Base-by-base conservation (phyloP, 1,139 yeast genomes). In the Debaryomyces udenii region DNA sequence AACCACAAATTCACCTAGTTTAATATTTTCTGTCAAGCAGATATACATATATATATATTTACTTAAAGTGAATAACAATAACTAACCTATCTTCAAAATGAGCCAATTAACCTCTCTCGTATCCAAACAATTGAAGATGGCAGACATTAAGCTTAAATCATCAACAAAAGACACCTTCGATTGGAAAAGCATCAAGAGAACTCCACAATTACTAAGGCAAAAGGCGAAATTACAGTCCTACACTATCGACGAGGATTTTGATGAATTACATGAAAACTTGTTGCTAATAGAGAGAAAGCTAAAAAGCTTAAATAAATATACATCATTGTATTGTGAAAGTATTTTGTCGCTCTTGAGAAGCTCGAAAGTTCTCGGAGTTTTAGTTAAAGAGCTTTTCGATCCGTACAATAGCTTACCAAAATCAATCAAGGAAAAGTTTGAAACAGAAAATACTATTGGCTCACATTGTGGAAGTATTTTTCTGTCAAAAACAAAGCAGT, bases 211-310 rank as follows among this genome's bases (percentile, higher is more conserved):
- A 15, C 43, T 69, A 10, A 64, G 56, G 40, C 64, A 67, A 42
- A 68, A 61, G 38, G 51, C 63, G 14, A 62, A 59, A 24, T 41
- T 54, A 22, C 68, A 66, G 1, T 55, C 66, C 2, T 56, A 53
- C 28, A 67, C 72, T 0, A 46, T 57, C 6, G 80, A 76, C 51
- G 71, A 66, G 44, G 68, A 63, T 13, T 74, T 70, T 47, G 70
- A 73, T 35, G 45, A 33, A 1, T 39, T 65, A 11, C 45, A 59
- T 7, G 46, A 48, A 6, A 52, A 50, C n/a, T 52, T 66, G n/a
- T 36, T 44, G 3, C 37, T 41, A 0, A 31, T 55, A 6, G 59
- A 57, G 15, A 48, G 42, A 6, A 47, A 48, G 3, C 31, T 69
- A 13, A 43, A 49, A 4, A 39, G 43, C 1, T 46, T 72, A 24